A percentile compares a stretch with the other conserved stretches of the same genome.
Evolutionary conservation across 2,329 filamentous ascomycete genomes (phyloP).

Genomic region (Akanthomyces uredinophilus): DNA sequence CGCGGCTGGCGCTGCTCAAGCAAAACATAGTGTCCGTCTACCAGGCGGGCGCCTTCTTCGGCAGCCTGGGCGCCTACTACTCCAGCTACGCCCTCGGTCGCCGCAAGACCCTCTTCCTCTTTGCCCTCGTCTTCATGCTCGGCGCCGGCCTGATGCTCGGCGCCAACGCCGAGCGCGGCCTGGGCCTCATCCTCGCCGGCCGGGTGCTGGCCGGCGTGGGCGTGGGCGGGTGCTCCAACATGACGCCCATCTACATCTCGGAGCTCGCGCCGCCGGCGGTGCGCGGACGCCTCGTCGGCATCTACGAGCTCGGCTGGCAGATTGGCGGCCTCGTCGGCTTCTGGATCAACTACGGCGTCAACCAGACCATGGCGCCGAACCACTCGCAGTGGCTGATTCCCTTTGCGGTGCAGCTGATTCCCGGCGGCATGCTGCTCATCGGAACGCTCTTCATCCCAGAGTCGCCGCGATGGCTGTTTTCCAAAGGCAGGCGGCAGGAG

Average conservation of each 20-base stretch:
- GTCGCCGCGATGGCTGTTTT: constrained; percentile 66
- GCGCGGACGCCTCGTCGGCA: constrained; percentile 58
- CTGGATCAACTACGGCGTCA: constrained; percentile 62
- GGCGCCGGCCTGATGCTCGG: constrained; percentile 71
- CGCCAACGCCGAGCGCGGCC: constrained; percentile 53
- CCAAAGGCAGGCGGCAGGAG: constrained; percentile 54
- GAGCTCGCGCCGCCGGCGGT: constrained; percentile 58
- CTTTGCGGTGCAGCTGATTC: constrained; percentile 62
- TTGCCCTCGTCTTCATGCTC: constrained; percentile 59
- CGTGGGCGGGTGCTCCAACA: constrained; percentile 58
- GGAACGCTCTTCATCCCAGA: constrained; percentile 58
- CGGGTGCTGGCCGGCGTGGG: constrained; percentile 60
- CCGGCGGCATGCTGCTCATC: constrained; percentile 55
- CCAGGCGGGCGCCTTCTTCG: constrained; percentile 81
- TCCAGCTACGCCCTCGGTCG: constrained; percentile 64
- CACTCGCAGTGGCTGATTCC: constrained; percentile 60
- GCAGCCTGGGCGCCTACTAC: constrained; percentile 63
- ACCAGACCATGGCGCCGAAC: constrained; percentile 40
- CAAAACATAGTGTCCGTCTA: constrained; percentile 77
- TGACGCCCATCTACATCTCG: constrained; percentile 59
- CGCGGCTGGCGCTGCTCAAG: constrained; percentile 54
- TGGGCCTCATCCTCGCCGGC: constrained; percentile 59
- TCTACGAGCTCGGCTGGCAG: constrained; percentile 64
- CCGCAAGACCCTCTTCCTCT: constrained; percentile 57
- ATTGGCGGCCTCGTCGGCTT: constrained; percentile 59